Base-by-base conservation (phyloP, 306 rosid genomes). In the Inga leiocalycina region DNA sequence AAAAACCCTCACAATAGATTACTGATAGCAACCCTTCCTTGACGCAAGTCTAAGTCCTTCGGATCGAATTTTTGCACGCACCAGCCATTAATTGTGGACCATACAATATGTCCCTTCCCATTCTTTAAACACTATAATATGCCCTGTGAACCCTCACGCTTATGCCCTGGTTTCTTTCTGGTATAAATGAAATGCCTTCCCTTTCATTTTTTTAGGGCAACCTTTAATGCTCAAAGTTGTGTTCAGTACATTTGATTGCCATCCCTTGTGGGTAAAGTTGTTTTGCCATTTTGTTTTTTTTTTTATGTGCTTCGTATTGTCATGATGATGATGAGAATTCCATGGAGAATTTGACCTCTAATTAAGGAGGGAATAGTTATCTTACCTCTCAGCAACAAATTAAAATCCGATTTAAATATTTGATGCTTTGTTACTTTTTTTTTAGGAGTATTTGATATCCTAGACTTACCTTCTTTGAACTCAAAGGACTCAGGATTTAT, bases 1-100 rank as follows among this genome's bases (percentile, higher is more conserved):
- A 83, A 85, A 86, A 91, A 87, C 87, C 87, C 87, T 87, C 85
- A 87, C 81, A 83, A 86, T 87, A 89, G 89, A 85, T 87, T 87
- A 78, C 43, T 87, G 97, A 93, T 83, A 86, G 94, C 88, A 85
- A 91, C 93, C 87, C 77, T 83, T 87, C 93, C 69, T 85, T 86
- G 91, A 87, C 67, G 83, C 90, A 88, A 88, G 88, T 90, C 91
- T 84, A 84, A 85, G 88, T 83, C 90, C 91, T 82, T 78, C 72
- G 90, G 87, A 85, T 87, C 87, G 86, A 85, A 87, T 72, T 84
- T 39, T 81, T 48, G 81, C 90, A 82, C 85, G 87, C 70, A 69
- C 76, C 78, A 77, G 81, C 69, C 84, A 74, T 49, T 49, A 72
- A 54, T 19, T 82, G 87, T 85, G 91, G 91, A 88, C 91, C 92